Percentiles rank a stretch among this genome's conserved stretches.
Conservation (phyloP, 2,329 filamentous ascomycete genomes). For the Ophiostoma sp. region DNA sequence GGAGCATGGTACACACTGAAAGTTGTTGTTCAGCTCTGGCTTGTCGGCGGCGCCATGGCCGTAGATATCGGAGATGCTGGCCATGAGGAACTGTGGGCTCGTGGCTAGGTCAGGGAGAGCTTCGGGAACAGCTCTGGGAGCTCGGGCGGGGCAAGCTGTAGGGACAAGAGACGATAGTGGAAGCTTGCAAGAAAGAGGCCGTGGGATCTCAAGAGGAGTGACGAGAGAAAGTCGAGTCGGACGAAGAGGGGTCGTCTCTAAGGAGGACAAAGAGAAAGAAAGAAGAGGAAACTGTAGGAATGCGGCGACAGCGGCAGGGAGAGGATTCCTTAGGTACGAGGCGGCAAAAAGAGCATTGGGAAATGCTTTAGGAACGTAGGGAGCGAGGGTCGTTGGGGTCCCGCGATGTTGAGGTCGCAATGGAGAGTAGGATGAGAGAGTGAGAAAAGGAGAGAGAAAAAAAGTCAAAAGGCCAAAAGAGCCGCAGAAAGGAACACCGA, state of each 20-base stretch:
- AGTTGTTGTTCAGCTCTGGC: slow-evolving; percentile 34
- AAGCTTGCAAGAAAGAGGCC: background rate
- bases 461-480: background rate
- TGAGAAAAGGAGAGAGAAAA: background rate
- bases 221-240: background rate
- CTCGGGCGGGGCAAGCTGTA: background rate
- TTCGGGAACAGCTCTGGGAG: background rate
- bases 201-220: too few species aligned
- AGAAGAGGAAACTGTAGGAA: background rate
- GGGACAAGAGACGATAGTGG: background rate
- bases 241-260: background rate
- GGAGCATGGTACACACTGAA: slow-evolving; percentile 29
- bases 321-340: background rate
- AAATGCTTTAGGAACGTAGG: background rate
- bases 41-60: slow-evolving; percentile 26
- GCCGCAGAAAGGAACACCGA: background rate
- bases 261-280: background rate
- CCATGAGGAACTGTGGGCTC: slow-evolving; percentile 27
- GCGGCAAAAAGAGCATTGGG: background rate
- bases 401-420: background rate
- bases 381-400: background rate
- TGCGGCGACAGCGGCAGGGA: background rate
- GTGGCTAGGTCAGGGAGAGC: background rate
- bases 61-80: slow-evolving; percentile 30
- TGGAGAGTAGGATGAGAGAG: background rate